Evolutionary conservation across 148 eudicot genomes (phyloP).

Genomic region (Chenopodium formosanum): DNA sequence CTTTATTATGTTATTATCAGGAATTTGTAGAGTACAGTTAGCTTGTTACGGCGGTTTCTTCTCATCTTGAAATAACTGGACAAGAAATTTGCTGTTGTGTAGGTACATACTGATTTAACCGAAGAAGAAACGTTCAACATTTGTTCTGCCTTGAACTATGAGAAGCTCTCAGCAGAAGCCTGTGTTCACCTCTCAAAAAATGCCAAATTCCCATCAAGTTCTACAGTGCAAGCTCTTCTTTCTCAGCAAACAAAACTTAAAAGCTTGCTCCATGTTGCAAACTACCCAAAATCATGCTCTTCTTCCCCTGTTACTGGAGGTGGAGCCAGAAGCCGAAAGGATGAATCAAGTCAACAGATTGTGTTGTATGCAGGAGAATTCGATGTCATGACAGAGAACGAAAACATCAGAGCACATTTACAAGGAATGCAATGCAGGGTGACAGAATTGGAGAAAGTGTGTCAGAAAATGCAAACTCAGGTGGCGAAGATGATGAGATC

Average conservation of each 20-base stretch:
- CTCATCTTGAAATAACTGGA: neutral
- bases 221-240: slow-evolving; percentile 47
- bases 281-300: slow-evolving; percentile 25
- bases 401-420: slow-evolving; percentile 53
- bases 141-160: slow-evolving; percentile 54
- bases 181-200: slow-evolving; percentile 54
- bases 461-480: slow-evolving; percentile 68
- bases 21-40: neutral
- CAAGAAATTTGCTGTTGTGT: slow-evolving; percentile 1
- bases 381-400: slow-evolving; percentile 45
- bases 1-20: neutral
- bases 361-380: slow-evolving; percentile 49
- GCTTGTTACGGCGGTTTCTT: neutral
- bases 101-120: slow-evolving; percentile 70
- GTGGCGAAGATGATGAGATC: slow-evolving; percentile 67
- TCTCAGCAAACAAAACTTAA: slow-evolving; percentile 57
- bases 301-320: slow-evolving; percentile 32
- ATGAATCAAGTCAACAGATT: slow-evolving; percentile 33
- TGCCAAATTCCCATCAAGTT: slow-evolving; percentile 54
- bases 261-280: slow-evolving; percentile 45
- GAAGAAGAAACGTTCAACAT: slow-evolving; percentile 61
- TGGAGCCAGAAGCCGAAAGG: slow-evolving; percentile 19
- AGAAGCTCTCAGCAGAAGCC: slow-evolving; percentile 64
- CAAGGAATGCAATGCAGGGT: slow-evolving; percentile 79
- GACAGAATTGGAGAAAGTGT: slow-evolving; percentile 65